Evolutionary conservation across 2,329 filamentous ascomycete species (phyloP), one percentile per base, ranked within the genome.

Genomic region (Sporothrix pallida): DNA sequence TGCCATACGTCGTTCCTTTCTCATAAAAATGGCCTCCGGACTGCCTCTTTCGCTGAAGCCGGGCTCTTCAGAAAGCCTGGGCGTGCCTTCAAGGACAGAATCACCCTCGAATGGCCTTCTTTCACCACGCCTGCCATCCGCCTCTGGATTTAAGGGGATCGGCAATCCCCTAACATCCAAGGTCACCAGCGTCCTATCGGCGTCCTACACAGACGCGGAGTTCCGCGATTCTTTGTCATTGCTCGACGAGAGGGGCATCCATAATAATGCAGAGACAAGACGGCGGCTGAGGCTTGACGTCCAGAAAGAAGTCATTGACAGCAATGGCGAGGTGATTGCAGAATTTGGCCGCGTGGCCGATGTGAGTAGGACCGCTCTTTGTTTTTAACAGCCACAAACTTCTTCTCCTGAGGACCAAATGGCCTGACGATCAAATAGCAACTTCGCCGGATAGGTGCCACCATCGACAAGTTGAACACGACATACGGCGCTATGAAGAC

Each of bases 341-440:
- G 94, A 97, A 80, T 98, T 98, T 82, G 93, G 94, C 50, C 88
- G 90, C 72, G 94, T 99, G 76, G 93, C 95, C 44, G 93, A 97
- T 87, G 93, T 95, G 82, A 80, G 87, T 56, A 13, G 67, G 12
- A 5, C 13, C n/a, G 48, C 20, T 62, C 8, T 70, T 10, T 26
- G 63, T 72, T 60, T 75, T 23, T 3, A 37, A 37, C 31, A 37
- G 31, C 31, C 7, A 37, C 31, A 37, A 37, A 20, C 15, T 15
- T 50, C 10, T 20, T 60, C 15, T 26, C 2, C 7, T 67, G 20
- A n/a, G n/a, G 15, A 17, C 7, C 52, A 23, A 56, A 23, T 26
- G 52, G 9, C 42, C 6, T 48, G 23, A 42, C 8, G 13, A 20
- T 15, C 17, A 12, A 20, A 5, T 62, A 97, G 91, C 95, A 98